Conservation (phyloP, 352 stramenopile genomes). For the Phytophthora meadii region DNA sequence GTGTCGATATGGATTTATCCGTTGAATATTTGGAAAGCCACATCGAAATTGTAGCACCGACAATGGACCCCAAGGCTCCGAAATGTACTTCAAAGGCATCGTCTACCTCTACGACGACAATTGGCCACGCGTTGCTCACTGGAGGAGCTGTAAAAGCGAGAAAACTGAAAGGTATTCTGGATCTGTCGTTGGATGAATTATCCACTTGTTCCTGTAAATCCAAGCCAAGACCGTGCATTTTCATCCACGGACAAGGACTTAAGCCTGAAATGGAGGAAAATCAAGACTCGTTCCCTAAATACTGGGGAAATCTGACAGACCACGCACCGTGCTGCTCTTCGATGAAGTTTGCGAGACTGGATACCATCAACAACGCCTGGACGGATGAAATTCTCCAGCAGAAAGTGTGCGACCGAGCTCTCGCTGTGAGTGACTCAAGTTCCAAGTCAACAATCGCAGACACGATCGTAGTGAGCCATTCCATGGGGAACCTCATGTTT, state of each 20-base stretch:
- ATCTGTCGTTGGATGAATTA: conserved; percentile 11
- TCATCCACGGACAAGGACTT: conserved; percentile 25
- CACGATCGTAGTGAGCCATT: conserved; percentile 31
- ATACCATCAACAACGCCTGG: conserved; percentile 23
- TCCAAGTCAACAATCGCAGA: conserved; percentile 16
- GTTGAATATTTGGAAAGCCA: conserved; percentile 20
- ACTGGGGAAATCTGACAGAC: conserved; percentile 28
- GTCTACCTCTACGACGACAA: conserved; percentile 2
- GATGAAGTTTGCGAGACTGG: conserved; percentile 23
- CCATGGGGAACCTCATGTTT: conserved; percentile 36
- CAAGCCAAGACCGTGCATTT: conserved; percentile 23
- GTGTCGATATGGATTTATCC: conserved; percentile 23
- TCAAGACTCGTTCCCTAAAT: conserved; percentile 23
- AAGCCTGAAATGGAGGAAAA: conserved; percentile 26
- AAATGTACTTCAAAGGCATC: conserved; percentile 2
- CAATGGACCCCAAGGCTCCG: not conserved
- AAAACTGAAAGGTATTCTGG: conserved; percentile 15
- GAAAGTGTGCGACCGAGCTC: conserved; percentile 17
- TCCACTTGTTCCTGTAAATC: conserved; percentile 21
- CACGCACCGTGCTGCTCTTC: conserved; percentile 30
- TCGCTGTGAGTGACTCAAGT: conserved; percentile 22
- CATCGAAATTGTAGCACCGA: conserved; percentile 10
- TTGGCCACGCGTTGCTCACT: conserved; percentile 1
- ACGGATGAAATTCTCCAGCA: conserved; percentile 6
- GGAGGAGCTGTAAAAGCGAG: conserved; percentile 1